Percentiles rank a stretch among this genome's conserved stretches.
These are phyloP conservation scores for Cyclotella choctawhatcheeana DNA, from an alignment of 108 stramenopile species.

Conservation along the genomic window DNA sequence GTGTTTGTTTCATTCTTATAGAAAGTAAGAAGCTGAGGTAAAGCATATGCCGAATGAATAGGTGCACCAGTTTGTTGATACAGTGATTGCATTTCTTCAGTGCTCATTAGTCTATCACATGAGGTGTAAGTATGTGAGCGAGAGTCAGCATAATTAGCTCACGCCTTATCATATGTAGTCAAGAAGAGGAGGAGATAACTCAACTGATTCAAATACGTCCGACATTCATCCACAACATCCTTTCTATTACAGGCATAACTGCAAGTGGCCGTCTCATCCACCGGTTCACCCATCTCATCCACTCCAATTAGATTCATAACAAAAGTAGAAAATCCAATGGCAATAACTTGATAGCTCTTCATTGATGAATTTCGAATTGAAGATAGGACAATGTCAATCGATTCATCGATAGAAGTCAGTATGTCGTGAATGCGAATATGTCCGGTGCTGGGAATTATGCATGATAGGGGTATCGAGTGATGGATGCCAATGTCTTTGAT, in stretches of 20 bases:
- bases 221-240: constrained; percentile 65
- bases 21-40: constrained; percentile 72
- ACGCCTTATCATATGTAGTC: too few species aligned
- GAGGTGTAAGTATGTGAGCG: too few species aligned
- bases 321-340: constrained; percentile 81
- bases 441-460: too few species aligned
- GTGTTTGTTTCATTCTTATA: constrained; percentile 33
- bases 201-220: constrained; percentile 40
- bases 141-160: not conserved
- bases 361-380: constrained; percentile 25
- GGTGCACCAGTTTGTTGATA: constrained; percentile 80
- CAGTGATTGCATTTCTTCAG: constrained; percentile 38
- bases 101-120: constrained; percentile 15
- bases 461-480: too few species aligned
- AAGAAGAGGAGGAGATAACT: not conserved
- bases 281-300: constrained; percentile 45
- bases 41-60: constrained; percentile 77
- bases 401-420: constrained; percentile 57
- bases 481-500: too few species aligned
- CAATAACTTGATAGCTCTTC: constrained; percentile 56
- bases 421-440: too few species aligned
- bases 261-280: constrained; percentile 63
- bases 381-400: constrained; percentile 60
- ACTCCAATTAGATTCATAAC: constrained; percentile 86
- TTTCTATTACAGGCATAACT: constrained; percentile 79